Evolutionary conservation across 495 filamentous ascomycete species (phyloP).

Genomic region (Extremus antarcticus): DNA sequence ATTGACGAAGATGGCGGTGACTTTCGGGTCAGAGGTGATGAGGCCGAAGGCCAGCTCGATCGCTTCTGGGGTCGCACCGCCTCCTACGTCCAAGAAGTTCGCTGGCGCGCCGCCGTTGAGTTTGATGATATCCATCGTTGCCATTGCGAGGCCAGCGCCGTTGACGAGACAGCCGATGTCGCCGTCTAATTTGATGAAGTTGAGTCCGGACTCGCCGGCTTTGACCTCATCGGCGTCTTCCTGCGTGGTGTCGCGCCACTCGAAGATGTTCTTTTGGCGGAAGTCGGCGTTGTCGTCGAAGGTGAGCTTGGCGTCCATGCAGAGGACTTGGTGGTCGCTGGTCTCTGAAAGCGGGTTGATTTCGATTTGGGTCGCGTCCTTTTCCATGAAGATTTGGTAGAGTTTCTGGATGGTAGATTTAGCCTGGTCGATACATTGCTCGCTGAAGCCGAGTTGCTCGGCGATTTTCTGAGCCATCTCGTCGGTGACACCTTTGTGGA

Average conservation of each 20-base stretch:
- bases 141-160: conserved; percentile 97
- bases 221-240: conserved; percentile 97
- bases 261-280: conserved; percentile 91
- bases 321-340: conserved; percentile 89
- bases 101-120: conserved; percentile 91
- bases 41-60: conserved; percentile 97
- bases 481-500: conserved; percentile 90
- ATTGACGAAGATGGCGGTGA: conserved; percentile 98
- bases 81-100: conserved; percentile 98
- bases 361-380: conserved; percentile 96
- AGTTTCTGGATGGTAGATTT: conserved; percentile 95
- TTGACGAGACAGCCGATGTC: conserved; percentile 99
- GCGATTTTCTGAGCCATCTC: conserved; percentile 86
- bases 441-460: conserved; percentile 86
- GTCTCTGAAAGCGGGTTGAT: conserved; percentile 98
- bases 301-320: conserved; percentile 96
- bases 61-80: conserved; percentile 89
- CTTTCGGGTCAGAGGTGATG: conserved; percentile 96
- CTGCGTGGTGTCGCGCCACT: conserved; percentile 84
- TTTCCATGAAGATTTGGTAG: conserved; percentile 96
- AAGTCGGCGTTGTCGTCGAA: conserved; percentile 99
- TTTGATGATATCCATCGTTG: conserved; percentile 99
- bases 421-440: conserved; percentile 90
- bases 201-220: conserved; percentile 83
- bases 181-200: conserved; percentile 99